phyloP scores from a whole-genome alignment of 768 basidiomycete species.

The Xanthoconium purpureum region DNA sequence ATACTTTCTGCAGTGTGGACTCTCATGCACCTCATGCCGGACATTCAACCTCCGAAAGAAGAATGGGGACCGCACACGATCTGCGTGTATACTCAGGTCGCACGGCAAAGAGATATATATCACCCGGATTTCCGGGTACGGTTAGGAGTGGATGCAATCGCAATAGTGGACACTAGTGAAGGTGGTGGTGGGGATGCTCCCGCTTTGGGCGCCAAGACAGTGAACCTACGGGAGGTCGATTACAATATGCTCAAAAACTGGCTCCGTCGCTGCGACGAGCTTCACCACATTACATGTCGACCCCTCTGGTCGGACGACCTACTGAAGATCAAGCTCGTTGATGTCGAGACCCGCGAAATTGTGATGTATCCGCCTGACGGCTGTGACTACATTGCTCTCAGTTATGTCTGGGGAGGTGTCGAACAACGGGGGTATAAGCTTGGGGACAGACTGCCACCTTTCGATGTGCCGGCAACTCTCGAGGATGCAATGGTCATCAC shows the following conservation, averaged over 20 bases:
- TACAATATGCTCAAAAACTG: slow-evolving; percentile 5
- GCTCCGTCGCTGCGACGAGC: slow-evolving; percentile 7
- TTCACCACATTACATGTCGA: slow-evolving; percentile 5
- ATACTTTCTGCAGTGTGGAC: too few relatives aligned
- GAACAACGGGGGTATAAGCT: slow-evolving; percentile 5
- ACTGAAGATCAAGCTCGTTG: slow-evolving; percentile 5
- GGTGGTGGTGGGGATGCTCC: background rate
- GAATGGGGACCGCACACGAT: too few relatives aligned
- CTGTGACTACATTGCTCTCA: too few relatives aligned
- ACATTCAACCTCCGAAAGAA: too few relatives aligned
- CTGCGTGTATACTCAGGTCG: too few relatives aligned
- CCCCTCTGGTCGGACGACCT: slow-evolving; percentile 4
- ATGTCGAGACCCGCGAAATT: slow-evolving; percentile 8
- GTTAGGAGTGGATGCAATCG: too few relatives aligned
- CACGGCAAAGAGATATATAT: too few relatives aligned
- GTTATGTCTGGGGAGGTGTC: background rate
- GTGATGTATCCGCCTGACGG: background rate
- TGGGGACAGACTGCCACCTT: slow-evolving; percentile 4
- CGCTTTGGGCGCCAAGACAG: slow-evolving; percentile 5
- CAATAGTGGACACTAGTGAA: too few relatives aligned
- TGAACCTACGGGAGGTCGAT: background rate
- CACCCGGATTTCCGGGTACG: too few relatives aligned
- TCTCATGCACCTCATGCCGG: too few relatives aligned
- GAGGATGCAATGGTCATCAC: slow-evolving; percentile 16
- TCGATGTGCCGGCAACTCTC: slow-evolving; percentile 13